phyloP scores from a whole-genome alignment of 2,329 filamentous ascomycete species.

The Pseudogymnoascus sp. region DNA sequence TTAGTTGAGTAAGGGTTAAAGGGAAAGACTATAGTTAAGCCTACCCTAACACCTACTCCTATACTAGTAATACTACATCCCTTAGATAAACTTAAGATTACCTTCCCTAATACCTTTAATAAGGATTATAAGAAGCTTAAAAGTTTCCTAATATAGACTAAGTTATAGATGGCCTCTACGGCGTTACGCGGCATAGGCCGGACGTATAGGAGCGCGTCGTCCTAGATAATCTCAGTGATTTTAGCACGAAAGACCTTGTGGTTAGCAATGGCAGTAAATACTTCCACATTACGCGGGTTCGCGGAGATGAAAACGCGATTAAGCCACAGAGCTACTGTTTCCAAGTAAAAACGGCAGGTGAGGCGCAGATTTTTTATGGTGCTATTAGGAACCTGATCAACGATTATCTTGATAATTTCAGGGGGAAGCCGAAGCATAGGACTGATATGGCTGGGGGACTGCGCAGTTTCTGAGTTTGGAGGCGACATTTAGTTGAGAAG shows the following conservation, averaged over 20 bases:
- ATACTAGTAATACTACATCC: too few relatives aligned
- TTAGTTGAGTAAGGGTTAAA: too few relatives aligned
- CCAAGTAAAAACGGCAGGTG: constrained; percentile 17
- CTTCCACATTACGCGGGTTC: constrained; percentile 33
- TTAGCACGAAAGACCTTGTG: constrained; percentile 28
- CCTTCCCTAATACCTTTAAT: too few relatives aligned
- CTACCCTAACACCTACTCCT: too few relatives aligned
- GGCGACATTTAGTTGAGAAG: background rate
- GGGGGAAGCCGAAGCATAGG: constrained; percentile 2
- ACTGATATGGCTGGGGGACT: background rate
- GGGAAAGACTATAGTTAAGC: too few relatives aligned
- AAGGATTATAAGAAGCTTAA: too few relatives aligned
- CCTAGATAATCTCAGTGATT: constrained; percentile 36
- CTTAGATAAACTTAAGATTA: too few relatives aligned
- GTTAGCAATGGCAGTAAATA: constrained; percentile 31
- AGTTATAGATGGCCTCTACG: too few relatives aligned
- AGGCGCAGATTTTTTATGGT: constrained; percentile 26
- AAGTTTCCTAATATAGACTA: too few relatives aligned
- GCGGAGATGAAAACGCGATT: constrained; percentile 35
- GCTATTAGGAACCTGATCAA: constrained; percentile 20
- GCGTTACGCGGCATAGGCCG: background rate
- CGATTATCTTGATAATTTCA: constrained; percentile 13
- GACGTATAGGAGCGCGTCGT: constrained; percentile 23
- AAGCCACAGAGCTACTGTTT: constrained; percentile 23
- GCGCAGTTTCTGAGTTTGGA: background rate